Evolutionary conservation across 2,329 filamentous ascomycete genomes (phyloP).

Genomic region (Ophiocordyceps sinensis): DNA sequence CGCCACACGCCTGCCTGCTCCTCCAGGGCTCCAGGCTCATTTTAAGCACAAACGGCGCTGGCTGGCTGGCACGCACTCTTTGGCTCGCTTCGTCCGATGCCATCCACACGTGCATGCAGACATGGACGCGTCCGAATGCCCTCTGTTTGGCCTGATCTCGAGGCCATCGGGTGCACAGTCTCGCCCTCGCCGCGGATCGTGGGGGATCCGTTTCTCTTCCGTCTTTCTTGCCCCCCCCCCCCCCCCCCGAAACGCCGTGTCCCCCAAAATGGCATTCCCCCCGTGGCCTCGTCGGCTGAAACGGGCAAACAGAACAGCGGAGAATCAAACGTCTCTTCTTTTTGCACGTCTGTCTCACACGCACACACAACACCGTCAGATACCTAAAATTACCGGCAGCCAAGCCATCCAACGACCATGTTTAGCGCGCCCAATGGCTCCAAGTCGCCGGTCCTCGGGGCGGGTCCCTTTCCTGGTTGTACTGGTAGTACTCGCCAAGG

Average conservation of each 20-base stretch:
- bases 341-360: not conserved
- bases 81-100: not conserved
- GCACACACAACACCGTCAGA: not conserved
- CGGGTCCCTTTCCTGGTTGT: too few species aligned
- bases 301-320: too few species aligned
- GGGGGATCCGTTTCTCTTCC: not conserved
- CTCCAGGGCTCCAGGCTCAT: too few species aligned
- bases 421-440: not conserved
- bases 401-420: too few species aligned
- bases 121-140: not conserved
- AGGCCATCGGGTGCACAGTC: not conserved
- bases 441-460: not conserved
- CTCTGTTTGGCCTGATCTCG: not conserved
- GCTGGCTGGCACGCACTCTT: not conserved
- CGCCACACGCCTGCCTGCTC: too few species aligned
- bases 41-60: too few species aligned
- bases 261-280: too few species aligned
- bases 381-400: conserved; percentile 1
- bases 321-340: too few species aligned
- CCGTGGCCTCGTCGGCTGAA: too few species aligned
- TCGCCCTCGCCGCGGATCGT: not conserved
- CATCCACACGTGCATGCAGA: not conserved
- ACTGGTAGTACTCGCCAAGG: too few species aligned
- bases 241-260: too few species aligned
- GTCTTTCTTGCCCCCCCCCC: too few species aligned